Evolutionary conservation across 768 basidiomycete species (phyloP), one percentile per base, ranked within the genome.

Genomic region (Kwoniella bestiolae): DNA sequence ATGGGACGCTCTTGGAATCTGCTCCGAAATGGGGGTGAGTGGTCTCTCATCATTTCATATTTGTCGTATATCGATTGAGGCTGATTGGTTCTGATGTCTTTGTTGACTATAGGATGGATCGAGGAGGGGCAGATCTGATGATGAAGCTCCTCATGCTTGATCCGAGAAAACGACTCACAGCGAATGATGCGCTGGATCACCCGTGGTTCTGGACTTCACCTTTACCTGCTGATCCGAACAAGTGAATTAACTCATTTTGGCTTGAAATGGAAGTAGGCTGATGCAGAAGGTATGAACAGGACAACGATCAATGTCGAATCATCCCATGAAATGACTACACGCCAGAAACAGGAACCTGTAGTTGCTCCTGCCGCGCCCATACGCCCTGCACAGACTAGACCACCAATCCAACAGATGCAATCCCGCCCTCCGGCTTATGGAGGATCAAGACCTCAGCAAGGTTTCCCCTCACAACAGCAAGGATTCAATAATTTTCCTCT

Each of bases 191-290:
- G 0, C 85, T 97, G 57, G 90, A 94, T 71, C 93, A 97, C 77
- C 88, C 91, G 21, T 98, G 93, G 83, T 96, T 98, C 80, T 96
- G 92, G 91, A 89, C 88, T 0, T 88, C 91, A 68, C 94, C 95
- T 0, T 73, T 92, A 38, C 91, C 94, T 1, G 77, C 77, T 3
- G 68, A 71, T 46, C 61, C 77, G 1, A 74, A 68, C 60, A 70
- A 67, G 82, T 82, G 41, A 58, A 79, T 76, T 25, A 14, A 5
- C 5, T 18, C n/a, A n/a, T n/a, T n/a, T n/a, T n/a, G n/a, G n/a
- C n/a, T n/a, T n/a, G n/a, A n/a, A n/a, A n/a, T n/a, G n/a, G n/a
- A n/a, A n/a, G n/a, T n/a, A n/a, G n/a, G n/a, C n/a, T n/a, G n/a
- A n/a, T 47, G 46, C 6, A 8, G 8, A 47, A 47, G 6, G 46